These are phyloP conservation scores for Sarocladium kiliense DNA, from an alignment of 2,329 filamentous ascomycete genomes.

Conservation along the genomic window DNA sequence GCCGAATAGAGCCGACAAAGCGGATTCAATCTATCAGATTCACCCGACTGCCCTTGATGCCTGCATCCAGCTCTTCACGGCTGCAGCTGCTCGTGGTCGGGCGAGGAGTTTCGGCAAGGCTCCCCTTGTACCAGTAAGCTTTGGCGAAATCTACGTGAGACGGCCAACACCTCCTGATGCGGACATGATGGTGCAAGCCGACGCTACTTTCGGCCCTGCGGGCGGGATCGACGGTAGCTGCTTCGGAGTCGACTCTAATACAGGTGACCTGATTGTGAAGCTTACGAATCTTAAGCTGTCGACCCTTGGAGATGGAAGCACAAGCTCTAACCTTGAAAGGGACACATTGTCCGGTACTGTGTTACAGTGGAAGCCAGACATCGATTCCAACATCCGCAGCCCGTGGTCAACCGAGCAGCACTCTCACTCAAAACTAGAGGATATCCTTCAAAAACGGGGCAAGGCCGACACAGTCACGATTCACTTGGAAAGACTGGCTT, in stretches of 20 bases:
- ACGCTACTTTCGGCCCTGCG: neutral
- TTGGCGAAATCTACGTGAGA: neutral
- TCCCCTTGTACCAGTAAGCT: neutral
- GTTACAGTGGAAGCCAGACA: neutral
- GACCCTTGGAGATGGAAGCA: neutral
- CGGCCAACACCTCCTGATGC: neutral
- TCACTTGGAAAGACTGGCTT: neutral
- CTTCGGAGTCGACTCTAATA: neutral
- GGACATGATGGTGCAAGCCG: neutral
- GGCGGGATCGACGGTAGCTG: neutral
- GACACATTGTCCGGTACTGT: neutral
- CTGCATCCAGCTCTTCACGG: neutral
- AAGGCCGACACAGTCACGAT: neutral
- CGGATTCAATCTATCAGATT: neutral
- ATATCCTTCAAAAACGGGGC: neutral
- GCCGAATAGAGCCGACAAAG: neutral
- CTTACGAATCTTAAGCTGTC: neutral
- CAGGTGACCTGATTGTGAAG: neutral
- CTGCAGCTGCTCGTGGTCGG: neutral
- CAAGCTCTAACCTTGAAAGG: neutral
- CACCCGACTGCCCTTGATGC: slow-evolving; percentile 10
- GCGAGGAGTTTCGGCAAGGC: neutral
- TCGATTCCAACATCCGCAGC: neutral
- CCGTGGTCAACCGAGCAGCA: neutral
- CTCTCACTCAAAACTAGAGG: neutral